Evolutionary conservation across 257 asterid species (phyloP), one percentile per base, ranked within the genome.

Genomic region (Primulina tabacum): DNA sequence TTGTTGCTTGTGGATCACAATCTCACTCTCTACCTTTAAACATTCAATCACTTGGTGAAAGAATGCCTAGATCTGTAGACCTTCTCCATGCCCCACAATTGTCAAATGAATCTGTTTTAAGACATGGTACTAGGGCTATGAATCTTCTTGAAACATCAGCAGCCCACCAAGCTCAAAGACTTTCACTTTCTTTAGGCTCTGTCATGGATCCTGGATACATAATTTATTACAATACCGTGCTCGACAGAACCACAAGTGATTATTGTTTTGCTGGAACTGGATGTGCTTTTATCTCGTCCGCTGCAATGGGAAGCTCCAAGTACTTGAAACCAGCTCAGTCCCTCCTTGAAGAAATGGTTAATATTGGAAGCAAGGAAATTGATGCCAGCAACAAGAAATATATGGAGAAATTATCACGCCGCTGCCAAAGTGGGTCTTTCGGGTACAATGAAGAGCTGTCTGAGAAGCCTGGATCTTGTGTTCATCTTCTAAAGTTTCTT

Each of bases 341-440:
- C 26, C 87, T 95, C 10, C 90, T 95, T 33, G 86, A 85, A 26
- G 99, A 95, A 80, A 81, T 84, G 84, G 91, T 89, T 16, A 82
- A 81, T 34, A 75, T 88, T 26, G 90, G 81, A 0, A 83, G 85
- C 4, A 75, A 78, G 6, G 76, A 84, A 9, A 47, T 87, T 28
- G 89, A 85, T 5, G 32, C 69, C 17, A 75, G 82, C 60, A 86
- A 81, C 62, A 81, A 77, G 81, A 82, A 71, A 28, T 83, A 60
- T 30, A 72, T 71, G 7, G 86, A 82, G 75, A 82, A 74, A 56
- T 64, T 94, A 24, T 85, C 89, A 0, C 68, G 75, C 43, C 58
- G 56, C 67, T 63, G 86, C 73, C 72, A 78, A 63, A 85, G 62
- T 33, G 90, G 88, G 0, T 75, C 82, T 8, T 57, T 81, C 29